Conservation (phyloP, 169 alveolate genomes). For the Eimeria mitis region DNA sequence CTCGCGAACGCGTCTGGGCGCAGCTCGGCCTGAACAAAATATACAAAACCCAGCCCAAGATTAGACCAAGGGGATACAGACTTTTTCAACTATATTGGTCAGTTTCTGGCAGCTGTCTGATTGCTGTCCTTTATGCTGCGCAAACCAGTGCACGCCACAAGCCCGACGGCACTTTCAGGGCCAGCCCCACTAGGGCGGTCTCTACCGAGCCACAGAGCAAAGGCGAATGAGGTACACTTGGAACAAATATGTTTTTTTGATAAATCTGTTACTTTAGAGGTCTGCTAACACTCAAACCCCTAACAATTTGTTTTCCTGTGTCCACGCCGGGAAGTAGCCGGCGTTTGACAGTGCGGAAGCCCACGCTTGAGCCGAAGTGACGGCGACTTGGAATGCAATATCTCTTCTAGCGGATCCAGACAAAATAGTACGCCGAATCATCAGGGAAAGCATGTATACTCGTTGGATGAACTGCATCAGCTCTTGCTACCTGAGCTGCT, state of each 20-base stretch:
- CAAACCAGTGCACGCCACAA: neutral
- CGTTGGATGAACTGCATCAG: neutral
- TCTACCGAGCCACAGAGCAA: neutral
- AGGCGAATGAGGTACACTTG: neutral
- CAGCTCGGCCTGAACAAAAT: neutral
- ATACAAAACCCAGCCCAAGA: neutral
- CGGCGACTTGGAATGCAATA: neutral
- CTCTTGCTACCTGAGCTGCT: neutral
- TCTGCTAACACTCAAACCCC: neutral
- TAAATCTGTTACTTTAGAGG: neutral
- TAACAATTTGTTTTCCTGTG: neutral
- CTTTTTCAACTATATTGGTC: neutral
- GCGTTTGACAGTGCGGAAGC: neutral
- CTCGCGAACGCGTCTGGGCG: conserved; percentile 38
- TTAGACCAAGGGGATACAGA: neutral
- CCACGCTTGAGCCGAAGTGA: neutral
- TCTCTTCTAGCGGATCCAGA: neutral
- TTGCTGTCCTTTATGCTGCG: neutral
- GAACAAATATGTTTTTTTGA: neutral
- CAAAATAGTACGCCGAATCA: neutral
- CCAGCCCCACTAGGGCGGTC: conserved; percentile 54
- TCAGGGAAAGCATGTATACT: neutral
- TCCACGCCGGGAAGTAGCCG: neutral
- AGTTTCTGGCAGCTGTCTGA: neutral
- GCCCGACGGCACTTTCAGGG: conserved; percentile 21